phyloP scores from a whole-genome alignment of 1,284 basidiomycete genomes.

The Ustilago tritici region DNA sequence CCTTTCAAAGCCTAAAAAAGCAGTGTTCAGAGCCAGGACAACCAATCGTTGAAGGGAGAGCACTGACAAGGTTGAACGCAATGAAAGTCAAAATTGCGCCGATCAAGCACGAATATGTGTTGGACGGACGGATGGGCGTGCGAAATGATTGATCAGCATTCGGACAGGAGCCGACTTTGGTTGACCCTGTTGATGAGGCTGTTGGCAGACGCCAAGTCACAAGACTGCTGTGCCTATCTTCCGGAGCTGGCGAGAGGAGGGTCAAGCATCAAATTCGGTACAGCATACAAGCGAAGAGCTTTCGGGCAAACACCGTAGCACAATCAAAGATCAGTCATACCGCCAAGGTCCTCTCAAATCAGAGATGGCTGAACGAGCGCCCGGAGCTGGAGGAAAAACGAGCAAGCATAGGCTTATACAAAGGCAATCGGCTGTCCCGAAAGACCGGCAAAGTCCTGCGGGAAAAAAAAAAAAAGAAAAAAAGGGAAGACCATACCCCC shows the following conservation, averaged over 20 bases:
- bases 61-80: slow-evolving; percentile 9
- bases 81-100: slow-evolving; percentile 15
- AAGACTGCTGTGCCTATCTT: neutral
- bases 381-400: neutral
- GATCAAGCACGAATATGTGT: slow-evolving; percentile 2
- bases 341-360: neutral
- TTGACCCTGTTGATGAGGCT: slow-evolving; percentile 4
- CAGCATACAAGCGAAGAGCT: neutral
- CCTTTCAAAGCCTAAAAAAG: slow-evolving; percentile 9
- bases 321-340: neutral
- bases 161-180: slow-evolving; percentile 4
- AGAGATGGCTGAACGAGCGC: neutral
- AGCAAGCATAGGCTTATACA: neutral
- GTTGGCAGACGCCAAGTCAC: neutral
- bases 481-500: neutral
- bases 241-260: neutral
- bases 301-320: neutral
- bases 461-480: neutral
- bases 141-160: slow-evolving; percentile 4
- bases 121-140: neutral
- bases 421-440: slow-evolving; percentile 1
- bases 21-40: slow-evolving; percentile 1
- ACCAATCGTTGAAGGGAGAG: slow-evolving; percentile 3
- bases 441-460: neutral
- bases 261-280: neutral